Evolutionary conservation across 169 alveolate species (phyloP).

Genomic region (Cryptosporidium felis): DNA sequence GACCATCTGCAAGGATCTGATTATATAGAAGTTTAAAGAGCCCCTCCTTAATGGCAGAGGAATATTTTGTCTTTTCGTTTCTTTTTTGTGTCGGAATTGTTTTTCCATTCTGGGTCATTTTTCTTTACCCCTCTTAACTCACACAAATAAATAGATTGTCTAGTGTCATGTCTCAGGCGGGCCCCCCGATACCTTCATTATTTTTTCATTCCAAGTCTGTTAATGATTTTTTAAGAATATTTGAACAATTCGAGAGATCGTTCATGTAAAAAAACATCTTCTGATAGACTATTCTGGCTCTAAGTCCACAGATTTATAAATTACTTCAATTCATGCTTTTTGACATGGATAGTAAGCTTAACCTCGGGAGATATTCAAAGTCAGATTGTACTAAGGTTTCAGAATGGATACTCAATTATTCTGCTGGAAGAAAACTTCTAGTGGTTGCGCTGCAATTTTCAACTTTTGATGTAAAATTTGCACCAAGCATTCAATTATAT

Average conservation of each 20-base stretch:
- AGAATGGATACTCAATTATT: not conserved
- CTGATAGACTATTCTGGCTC: no score
- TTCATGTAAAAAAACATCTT: no score
- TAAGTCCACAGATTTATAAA: no score
- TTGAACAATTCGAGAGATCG: no score
- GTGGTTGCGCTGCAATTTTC: constrained; percentile 38
- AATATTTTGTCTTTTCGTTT: no score
- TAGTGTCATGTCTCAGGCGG: constrained; percentile 44
- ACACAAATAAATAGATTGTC: constrained; percentile 67
- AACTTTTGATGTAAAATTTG: constrained; percentile 22
- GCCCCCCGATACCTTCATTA: constrained; percentile 33
- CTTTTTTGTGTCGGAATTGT: no score
- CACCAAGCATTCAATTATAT: constrained; percentile 42
- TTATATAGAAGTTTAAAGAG: no score
- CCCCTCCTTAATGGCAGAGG: no score
- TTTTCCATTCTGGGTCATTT: no score
- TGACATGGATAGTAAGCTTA: not conserved
- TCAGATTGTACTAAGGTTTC: not conserved
- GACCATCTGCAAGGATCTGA: no score
- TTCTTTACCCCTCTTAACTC: constrained; percentile 6
- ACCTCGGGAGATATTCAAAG: not conserved
- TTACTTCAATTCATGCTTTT: not conserved
- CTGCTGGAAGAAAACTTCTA: not conserved
- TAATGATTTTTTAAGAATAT: no score
- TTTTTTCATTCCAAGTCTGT: no score